phyloP scores from a whole-genome alignment of 23 red algal genomes.

The Gracilaria gracilis region DNA sequence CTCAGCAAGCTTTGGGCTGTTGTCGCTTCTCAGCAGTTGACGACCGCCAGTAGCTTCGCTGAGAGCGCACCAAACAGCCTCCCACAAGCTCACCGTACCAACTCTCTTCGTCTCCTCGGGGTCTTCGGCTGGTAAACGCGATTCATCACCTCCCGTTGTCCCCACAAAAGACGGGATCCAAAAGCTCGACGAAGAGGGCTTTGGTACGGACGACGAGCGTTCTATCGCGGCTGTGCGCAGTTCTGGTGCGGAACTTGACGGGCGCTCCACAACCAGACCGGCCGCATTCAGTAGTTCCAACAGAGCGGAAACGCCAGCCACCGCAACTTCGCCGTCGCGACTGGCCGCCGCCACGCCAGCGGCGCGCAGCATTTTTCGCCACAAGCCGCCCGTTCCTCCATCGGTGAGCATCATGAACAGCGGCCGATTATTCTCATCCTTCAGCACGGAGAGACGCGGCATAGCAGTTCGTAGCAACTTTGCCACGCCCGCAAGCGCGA shows the following conservation, averaged over 20 bases:
- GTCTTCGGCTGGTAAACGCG: neutral
- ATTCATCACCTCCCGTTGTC: neutral
- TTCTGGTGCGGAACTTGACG: conserved; percentile 35
- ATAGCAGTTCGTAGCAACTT: conserved; percentile 65
- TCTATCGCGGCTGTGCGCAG: neutral
- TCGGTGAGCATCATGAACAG: conserved; percentile 68
- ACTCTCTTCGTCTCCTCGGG: conserved; percentile 19
- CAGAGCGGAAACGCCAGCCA: conserved; percentile 75
- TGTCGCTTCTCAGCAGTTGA: conserved; percentile 20
- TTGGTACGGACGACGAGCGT: neutral
- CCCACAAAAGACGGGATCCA: conserved; percentile 25
- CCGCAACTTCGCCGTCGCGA: conserved; percentile 61
- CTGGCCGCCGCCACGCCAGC: conserved; percentile 60
- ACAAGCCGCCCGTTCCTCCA: conserved; percentile 53
- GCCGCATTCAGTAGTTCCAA: conserved; percentile 75
- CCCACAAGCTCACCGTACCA: conserved; percentile 42
- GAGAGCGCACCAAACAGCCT: conserved; percentile 67
- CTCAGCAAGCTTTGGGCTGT: neutral
- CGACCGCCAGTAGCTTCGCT: conserved; percentile 43
- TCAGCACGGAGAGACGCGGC: conserved; percentile 44
- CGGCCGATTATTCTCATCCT: conserved; percentile 38
- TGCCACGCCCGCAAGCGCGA: conserved; percentile 68
- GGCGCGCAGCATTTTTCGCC: conserved; percentile 61
- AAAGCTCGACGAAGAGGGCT: conserved; percentile 17
- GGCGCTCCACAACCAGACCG: conserved; percentile 48